phyloP scores from a whole-genome alignment of 1,284 basidiomycete species.

The Bjerkandera adusta region DNA sequence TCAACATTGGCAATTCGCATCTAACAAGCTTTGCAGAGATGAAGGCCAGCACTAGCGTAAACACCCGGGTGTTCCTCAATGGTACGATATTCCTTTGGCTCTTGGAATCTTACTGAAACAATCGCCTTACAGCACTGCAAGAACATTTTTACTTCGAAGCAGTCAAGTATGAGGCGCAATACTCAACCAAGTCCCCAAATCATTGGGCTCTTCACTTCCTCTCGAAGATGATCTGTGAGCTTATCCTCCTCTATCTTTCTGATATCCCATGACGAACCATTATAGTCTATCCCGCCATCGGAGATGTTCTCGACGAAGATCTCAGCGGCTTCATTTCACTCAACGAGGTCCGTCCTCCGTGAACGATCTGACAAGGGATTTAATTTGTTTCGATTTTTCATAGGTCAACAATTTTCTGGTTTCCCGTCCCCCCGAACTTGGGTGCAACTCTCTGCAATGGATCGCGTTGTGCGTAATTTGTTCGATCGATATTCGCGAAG shows the following conservation, averaged over 20 bases:
- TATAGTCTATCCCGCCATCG: constrained; percentile 30
- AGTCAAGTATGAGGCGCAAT: constrained; percentile 15
- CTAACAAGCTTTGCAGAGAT: constrained; percentile 1
- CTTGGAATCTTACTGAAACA: not conserved
- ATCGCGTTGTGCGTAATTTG: constrained; percentile 28
- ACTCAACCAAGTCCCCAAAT: constrained; percentile 24
- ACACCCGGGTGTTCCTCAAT: constrained; percentile 16
- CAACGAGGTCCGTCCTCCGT: constrained; percentile 20
- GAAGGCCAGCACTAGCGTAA: constrained; percentile 23
- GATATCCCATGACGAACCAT: too few species aligned
- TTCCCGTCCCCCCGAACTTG: constrained; percentile 14
- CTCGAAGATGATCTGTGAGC: constrained; percentile 32
- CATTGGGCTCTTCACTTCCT: constrained; percentile 32
- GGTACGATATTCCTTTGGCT: constrained; percentile 3
- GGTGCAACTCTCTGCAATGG: constrained; percentile 29
- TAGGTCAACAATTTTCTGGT: constrained; percentile 27
- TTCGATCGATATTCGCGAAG: not conserved
- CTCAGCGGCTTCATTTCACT: constrained; percentile 32
- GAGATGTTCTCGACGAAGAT: constrained; percentile 33
- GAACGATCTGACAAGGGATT: not conserved
- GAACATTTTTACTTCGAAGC: constrained; percentile 27
- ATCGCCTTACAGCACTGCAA: constrained; percentile 26
- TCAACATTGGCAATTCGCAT: not conserved
- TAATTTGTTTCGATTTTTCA: not conserved
- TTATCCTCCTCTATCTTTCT: constrained; percentile 4